phyloP scores from a whole-genome alignment of 805 yeast species.

The Huiozyma naganishii region DNA sequence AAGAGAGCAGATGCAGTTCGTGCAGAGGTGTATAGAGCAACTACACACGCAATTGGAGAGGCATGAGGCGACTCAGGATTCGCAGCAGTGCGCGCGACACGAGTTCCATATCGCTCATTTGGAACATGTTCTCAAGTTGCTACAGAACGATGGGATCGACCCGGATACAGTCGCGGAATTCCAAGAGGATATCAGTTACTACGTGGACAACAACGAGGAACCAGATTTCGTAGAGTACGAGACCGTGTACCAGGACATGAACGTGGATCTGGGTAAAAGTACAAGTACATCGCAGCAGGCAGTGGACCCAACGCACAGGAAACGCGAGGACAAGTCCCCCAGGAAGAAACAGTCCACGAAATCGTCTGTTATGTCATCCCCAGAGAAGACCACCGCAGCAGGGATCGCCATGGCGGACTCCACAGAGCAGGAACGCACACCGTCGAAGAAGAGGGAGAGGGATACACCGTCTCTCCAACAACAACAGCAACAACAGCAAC shows the following conservation, averaged over 20 bases:
- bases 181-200: conserved; percentile 84
- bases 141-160: conserved; percentile 73
- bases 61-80: conserved; percentile 40
- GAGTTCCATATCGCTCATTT: conserved; percentile 66
- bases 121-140: conserved; percentile 63
- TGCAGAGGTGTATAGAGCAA: conserved; percentile 66
- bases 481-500: conserved; percentile 1
- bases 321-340: conserved; percentile 28
- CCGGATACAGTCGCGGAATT: conserved; percentile 67
- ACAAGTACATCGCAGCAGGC: background rate
- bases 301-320: conserved; percentile 5
- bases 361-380: conserved; percentile 4
- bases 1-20: conserved; percentile 57
- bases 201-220: conserved; percentile 87
- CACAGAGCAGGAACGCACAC: background rate
- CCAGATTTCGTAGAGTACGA: conserved; percentile 91
- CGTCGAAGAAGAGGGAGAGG: background rate
- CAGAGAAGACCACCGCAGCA: background rate
- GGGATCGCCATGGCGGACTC: background rate
- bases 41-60: conserved; percentile 71
- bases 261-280: background rate
- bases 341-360: conserved; percentile 18
- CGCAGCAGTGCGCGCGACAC: conserved; percentile 56
- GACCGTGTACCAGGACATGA: conserved; percentile 74
- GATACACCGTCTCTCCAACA: conserved; percentile 5